Evolutionary conservation across 179 eudicot genomes (phyloP).

Genomic region (Vitellaria paradoxa): DNA sequence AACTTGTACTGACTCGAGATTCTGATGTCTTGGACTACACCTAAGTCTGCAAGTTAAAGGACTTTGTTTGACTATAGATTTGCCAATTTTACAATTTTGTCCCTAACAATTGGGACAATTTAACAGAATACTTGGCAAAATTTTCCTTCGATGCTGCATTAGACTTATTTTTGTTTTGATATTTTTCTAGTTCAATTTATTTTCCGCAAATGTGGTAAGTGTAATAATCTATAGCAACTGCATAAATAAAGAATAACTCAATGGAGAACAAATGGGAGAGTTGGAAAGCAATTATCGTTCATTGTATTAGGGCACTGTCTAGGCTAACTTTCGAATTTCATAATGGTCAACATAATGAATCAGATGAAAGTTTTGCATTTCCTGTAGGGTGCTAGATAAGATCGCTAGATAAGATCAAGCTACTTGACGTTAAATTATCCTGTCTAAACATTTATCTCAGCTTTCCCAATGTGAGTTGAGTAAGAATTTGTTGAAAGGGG

Average conservation of each 20-base stretch:
- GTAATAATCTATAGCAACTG: background rate
- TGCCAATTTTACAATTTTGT: too few relatives aligned
- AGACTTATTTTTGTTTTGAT: background rate
- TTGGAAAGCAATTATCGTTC: too few relatives aligned
- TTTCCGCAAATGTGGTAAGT: background rate
- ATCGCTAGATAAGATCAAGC: too few relatives aligned
- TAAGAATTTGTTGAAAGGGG: background rate
- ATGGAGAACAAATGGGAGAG: too few relatives aligned
- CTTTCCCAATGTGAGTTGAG: background rate
- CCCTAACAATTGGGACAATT: background rate
- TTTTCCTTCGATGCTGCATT: background rate
- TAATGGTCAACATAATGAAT: too few relatives aligned
- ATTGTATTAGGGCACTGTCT: too few relatives aligned
- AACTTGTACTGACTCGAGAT: too few relatives aligned
- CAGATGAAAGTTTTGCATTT: background rate
- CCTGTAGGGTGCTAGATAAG: background rate
- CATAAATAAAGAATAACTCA: background rate
- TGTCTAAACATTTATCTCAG: background rate
- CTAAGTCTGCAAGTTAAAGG: too few relatives aligned
- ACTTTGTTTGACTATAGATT: too few relatives aligned
- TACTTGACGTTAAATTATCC: background rate
- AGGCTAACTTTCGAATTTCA: too few relatives aligned
- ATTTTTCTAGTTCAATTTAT: background rate
- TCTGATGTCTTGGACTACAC: too few relatives aligned
- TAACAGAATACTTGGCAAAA: background rate